Evolutionary conservation across 2,329 filamentous ascomycete genomes (phyloP), one percentile per base, ranked within the genome.

Genomic region (Trichophyton equinum): DNA sequence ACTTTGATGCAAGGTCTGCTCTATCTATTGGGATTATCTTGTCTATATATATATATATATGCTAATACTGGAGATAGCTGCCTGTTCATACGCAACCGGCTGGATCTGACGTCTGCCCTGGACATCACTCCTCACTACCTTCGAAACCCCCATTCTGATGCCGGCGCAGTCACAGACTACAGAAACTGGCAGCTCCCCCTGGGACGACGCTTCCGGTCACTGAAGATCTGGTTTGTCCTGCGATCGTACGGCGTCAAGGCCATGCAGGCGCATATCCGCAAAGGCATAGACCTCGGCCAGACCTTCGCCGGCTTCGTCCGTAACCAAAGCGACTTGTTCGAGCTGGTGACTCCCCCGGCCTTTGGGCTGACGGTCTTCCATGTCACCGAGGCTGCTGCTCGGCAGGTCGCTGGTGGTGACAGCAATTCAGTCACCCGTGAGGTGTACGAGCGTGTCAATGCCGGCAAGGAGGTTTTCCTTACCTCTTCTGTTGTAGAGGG

Each of bases 101-200:
- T 79, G 60, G 85, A 91, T 74, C 82, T 97, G n/a, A 89, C 87
- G 49, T 81, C 86, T 63, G 88, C 91, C 0, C 81, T 96, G 47
- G 85, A 83, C 69, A 87, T 94, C 70, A 86, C 86, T 15, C 89
- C 89, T 0, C 81, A 86, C 3, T 96, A 95, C 76, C 83, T 96
- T 30, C 81, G 85, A 65, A 96, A 96, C 74, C 77, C 83, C 3
- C 90, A 86, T 76, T 88, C 87, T 2, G 89, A 94, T 67, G 83
- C 81, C 42, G 91, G 90, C 0, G 81, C 92, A 1, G 92, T 96
- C 0, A 96, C 90, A 25, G 92, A 97, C 74, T 96, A 96, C 77
- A 84, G 92, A 55, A 91, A 97, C 78, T 97, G 92, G 92, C 91
- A 96, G 76, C 95, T 97, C 68, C 91, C 92, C 0, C 84, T 97